Evolutionary conservation across 306 rosid genomes (phyloP).

Genomic region (Potentilla sterilis): DNA sequence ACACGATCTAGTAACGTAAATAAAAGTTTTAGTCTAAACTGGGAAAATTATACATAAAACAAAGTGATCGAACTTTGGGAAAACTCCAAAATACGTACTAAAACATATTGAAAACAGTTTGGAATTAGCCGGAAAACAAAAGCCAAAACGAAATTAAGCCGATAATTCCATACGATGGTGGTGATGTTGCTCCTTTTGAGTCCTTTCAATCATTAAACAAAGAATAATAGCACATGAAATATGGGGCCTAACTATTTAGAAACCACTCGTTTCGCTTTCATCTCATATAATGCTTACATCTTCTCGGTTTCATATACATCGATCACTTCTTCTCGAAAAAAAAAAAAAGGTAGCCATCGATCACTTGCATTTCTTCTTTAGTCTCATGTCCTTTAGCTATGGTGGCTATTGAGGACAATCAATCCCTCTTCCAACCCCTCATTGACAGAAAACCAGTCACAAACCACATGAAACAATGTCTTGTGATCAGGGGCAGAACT

Average conservation of each 20-base stretch:
- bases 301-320: neutral
- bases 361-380: neutral
- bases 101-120: neutral
- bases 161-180: neutral
- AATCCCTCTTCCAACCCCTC: neutral
- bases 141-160: neutral
- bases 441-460: neutral
- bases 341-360: no score
- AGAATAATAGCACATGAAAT: neutral
- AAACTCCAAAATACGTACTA: neutral
- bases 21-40: no score
- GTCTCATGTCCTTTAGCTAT: neutral
- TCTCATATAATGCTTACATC: neutral
- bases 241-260: neutral
- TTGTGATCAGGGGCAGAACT: no score
- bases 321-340: neutral
- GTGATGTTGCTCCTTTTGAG: neutral
- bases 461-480: neutral
- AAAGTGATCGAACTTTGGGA: neutral
- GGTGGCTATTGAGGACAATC: conserved; percentile 11
- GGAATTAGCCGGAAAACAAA: neutral
- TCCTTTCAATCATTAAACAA: neutral
- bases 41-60: neutral
- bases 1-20: no score
- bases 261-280: neutral